Evolutionary conservation across 768 basidiomycete genomes (phyloP), one percentile per base, ranked within the genome.

Genomic region (Cantharellus anzutake): DNA sequence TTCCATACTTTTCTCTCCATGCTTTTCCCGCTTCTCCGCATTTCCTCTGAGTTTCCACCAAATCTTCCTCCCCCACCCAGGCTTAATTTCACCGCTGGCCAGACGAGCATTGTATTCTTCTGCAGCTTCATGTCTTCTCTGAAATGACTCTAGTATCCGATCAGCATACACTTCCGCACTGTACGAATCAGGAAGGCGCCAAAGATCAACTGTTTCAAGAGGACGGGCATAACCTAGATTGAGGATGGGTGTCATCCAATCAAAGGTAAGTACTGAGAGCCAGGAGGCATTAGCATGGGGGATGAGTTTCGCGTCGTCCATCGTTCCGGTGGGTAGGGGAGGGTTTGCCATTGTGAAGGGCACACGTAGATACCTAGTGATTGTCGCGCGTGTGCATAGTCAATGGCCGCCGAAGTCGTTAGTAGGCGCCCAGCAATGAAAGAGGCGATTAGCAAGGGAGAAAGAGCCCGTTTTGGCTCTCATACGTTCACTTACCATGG

Each of bases 181-280:
- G 39, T 76, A 74, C 3, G 73, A 65, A 2, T 72, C 66, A 60
- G 79, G 78, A 62, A 87, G 71, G 66, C 78, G 79, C 83, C 83
- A 86, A 7, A 87, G 69, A 69, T 89, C 86, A 1, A 82, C 78
- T 0, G 82, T 81, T 65, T 84, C 83, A 2, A 94, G 75, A 0
- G 90, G 86, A 4, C 90, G 78, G 4, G 80, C 76, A 66, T 89
- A 90, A 4, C 90, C 90, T 5, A 90, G 72, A 16, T 40, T 60
- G 63, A 93, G 75, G 34, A 92, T 70, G 2, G 80, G 77, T 2
- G 80, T 81, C 20, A 92, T 75, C 89, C 90, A 92, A 51, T 70
- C 69, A 63, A 90, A 93, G 40, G 80, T 82, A 29, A 63, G 20
- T 0, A 14, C 11, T 41, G 61, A 64, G 52, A 85, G 66, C 29